phyloP scores from a whole-genome alignment of 169 alveolate genomes.

The Plasmodium cynomolgi region DNA sequence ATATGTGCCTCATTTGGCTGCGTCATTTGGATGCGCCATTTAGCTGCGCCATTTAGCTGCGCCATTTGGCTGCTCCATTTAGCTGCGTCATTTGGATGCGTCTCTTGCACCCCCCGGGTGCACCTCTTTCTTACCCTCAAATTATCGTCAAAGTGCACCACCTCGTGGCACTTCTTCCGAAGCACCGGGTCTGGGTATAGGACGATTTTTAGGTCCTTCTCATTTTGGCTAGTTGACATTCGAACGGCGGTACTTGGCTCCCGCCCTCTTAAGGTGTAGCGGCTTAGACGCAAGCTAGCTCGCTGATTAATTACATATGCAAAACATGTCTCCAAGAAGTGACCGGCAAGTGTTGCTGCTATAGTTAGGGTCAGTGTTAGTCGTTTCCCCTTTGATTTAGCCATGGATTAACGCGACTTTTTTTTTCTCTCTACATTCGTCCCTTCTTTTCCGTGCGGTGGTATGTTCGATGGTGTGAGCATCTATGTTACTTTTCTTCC shows the following conservation, averaged over 20 bases:
- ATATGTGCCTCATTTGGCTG: not conserved
- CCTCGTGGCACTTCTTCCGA: conserved; percentile 33
- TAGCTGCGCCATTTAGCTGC: no score
- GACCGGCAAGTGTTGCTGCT: not conserved
- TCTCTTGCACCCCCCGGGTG: not conserved
- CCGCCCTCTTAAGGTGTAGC: conserved; percentile 1
- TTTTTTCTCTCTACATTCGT: not conserved
- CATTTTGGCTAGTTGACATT: conserved; percentile 10
- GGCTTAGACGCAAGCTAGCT: not conserved
- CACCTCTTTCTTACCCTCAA: conserved; percentile 5
- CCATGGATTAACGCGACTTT: not conserved
- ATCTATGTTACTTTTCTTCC: not conserved
- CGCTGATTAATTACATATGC: not conserved
- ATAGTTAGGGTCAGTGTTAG: not conserved
- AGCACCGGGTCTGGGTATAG: conserved; percentile 41
- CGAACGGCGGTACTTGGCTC: not conserved
- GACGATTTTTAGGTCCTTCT: conserved; percentile 15
- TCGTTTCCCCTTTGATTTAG: not conserved
- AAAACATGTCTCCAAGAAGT: not conserved
- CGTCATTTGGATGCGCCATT: not conserved
- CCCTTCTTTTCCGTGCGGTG: not conserved
- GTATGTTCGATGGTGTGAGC: not conserved
- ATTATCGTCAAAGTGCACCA: conserved; percentile 36
- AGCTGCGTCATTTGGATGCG: not conserved
- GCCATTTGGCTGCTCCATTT: no score